Conservation (phyloP, 176 grass and related monocot species). For the Olyra latifolia region DNA sequence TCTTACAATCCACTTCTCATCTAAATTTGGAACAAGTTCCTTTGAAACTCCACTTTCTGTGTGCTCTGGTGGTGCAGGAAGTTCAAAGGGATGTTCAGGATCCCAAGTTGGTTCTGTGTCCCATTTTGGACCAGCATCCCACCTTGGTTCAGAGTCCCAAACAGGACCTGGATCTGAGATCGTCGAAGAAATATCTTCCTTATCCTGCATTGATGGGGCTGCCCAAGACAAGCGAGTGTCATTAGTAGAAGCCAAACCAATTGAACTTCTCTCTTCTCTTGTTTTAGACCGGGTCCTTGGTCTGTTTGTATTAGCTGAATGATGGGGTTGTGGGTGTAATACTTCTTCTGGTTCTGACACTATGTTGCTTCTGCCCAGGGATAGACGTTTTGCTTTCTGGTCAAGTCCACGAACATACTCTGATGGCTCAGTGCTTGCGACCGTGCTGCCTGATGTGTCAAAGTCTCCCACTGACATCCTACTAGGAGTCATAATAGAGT, state of each 20-base stretch:
- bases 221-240: slow-evolving; percentile 41
- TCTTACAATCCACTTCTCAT: slow-evolving; percentile 63
- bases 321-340: slow-evolving; percentile 51
- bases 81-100: slow-evolving; percentile 44
- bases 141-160: slow-evolving; percentile 55
- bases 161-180: slow-evolving; percentile 54
- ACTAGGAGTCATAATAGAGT: slow-evolving; percentile 37
- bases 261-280: slow-evolving; percentile 37
- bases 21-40: slow-evolving; percentile 57
- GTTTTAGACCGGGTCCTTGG: slow-evolving; percentile 56
- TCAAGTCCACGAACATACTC: slow-evolving; percentile 50
- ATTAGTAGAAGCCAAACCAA: slow-evolving; percentile 26
- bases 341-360: slow-evolving; percentile 65
- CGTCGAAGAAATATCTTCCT: slow-evolving; percentile 57
- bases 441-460: slow-evolving; percentile 24
- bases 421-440: slow-evolving; percentile 44
- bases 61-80: slow-evolving; percentile 17
- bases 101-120: slow-evolving; percentile 35
- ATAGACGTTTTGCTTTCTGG: slow-evolving; percentile 53
- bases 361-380: slow-evolving; percentile 55
- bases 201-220: slow-evolving; percentile 48
- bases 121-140: slow-evolving; percentile 55
- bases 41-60: slow-evolving; percentile 33
- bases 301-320: slow-evolving; percentile 47
- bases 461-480: slow-evolving; percentile 32